Evolutionary conservation across 176 grass and related monocot genomes (phyloP).

Genomic region (Metroxylon sagu): DNA sequence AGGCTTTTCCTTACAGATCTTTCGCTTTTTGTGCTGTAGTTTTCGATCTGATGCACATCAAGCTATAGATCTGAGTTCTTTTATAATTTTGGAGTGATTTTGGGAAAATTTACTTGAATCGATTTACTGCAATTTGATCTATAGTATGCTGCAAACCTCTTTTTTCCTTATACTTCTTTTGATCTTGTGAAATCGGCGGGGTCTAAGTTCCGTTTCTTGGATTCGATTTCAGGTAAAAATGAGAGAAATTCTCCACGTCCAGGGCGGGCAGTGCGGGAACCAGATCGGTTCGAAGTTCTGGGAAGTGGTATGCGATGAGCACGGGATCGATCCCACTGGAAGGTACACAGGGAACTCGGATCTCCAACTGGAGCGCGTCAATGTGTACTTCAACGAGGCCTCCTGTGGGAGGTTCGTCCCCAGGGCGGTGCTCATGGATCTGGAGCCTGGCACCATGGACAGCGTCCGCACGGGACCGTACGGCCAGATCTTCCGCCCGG

Average conservation of each 20-base stretch:
- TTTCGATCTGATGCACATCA: no score
- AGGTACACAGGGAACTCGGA: conserved; percentile 1
- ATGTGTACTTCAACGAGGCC: conserved; percentile 24
- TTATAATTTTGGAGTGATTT: no score
- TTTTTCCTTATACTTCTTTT: no score
- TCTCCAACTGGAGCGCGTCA: conserved; percentile 16
- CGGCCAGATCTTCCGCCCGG: conserved; percentile 13
- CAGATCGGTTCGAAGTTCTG: conserved; percentile 24
- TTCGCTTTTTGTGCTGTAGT: no score
- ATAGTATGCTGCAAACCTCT: no score
- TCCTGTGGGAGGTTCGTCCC: conserved; percentile 18
- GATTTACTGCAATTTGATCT: no score
- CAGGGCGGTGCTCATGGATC: conserved; percentile 22
- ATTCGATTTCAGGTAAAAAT: conserved; percentile 1
- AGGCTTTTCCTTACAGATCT: no score
- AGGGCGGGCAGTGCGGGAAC: conserved; percentile 16
- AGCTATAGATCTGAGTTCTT: no score
- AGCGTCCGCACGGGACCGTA: conserved; percentile 12
- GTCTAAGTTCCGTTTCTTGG: neutral
- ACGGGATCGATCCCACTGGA: conserved; percentile 17
- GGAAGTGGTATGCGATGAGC: conserved; percentile 20
- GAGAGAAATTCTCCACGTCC: conserved; percentile 22
- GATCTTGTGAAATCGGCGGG: no score
- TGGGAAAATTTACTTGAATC: no score
- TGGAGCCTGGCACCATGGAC: conserved; percentile 20